A percentile compares a stretch with the other conserved stretches of the same genome.
phyloP scores from a whole-genome alignment of 177 flowering plant genomes.

The Vitis hybrid region DNA sequence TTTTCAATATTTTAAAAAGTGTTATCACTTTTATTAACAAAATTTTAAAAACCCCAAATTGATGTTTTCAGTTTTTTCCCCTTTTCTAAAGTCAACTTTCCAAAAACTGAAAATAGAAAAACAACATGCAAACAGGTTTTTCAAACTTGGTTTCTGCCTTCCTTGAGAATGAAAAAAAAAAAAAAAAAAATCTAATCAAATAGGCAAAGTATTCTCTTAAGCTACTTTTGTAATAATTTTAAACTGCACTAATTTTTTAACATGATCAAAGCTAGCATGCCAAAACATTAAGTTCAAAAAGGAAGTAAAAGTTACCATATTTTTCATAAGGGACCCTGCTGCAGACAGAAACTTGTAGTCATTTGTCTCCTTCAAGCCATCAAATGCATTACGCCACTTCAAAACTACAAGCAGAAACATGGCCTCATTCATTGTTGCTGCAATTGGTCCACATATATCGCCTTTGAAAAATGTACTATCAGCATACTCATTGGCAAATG shows the following conservation, averaged over 20 bases:
- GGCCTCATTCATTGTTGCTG: conserved; percentile 81
- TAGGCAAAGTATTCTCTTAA: no score
- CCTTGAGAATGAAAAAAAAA: no score
- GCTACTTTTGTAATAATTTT: no score
- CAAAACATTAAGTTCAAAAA: not conserved
- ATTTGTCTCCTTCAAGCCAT: conserved; percentile 80
- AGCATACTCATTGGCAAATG: conserved; percentile 23
- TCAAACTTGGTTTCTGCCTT: no score
- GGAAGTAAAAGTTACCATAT: conserved; percentile 52
- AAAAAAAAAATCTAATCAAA: no score
- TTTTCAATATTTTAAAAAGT: no score
- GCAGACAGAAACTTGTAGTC: conserved; percentile 76
- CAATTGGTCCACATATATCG: conserved; percentile 86
- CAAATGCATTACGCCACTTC: conserved; percentile 85
- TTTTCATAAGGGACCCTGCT: conserved; percentile 82
- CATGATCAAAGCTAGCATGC: not conserved
- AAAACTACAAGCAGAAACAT: conserved; percentile 78
- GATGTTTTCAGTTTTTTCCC: no score
- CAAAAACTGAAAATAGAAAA: no score
- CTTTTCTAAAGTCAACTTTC: no score
- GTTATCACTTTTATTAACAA: no score
- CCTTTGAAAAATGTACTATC: conserved; percentile 63
- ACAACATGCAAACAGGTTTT: no score
- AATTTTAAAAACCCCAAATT: no score
- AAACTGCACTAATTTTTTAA: not conserved